Evolutionary conservation across 345 rosid species (phyloP), one percentile per base, ranked within the genome.

Genomic region (Eutrema heterophyllum): DNA sequence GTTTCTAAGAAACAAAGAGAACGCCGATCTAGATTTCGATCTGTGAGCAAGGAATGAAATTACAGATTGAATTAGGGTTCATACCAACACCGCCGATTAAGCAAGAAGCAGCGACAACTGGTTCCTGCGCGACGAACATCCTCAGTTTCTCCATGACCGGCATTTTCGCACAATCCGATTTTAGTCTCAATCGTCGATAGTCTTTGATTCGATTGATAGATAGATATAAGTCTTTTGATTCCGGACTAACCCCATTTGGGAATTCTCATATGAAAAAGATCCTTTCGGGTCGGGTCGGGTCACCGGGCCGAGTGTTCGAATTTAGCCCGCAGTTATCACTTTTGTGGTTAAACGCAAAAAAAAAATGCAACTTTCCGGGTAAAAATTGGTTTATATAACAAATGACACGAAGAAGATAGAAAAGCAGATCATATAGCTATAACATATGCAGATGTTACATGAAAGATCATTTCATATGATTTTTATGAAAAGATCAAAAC

Each of bases 71-170:
- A 76, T 3, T 65, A 58, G 77, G 73, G 43, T 59, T 71, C 16
- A 9, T 61, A 95, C 99, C 99, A 60, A 92, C 50, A 51, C 91
- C 97, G 48, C 84, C 99, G 62, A 95, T 88, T 58, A 90, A 85
- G 79, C 92, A 90, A 71, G 97, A 92, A 64, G 90, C 97, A 6
- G 96, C 91, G 3, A 95, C 92, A 5, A 92, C 91, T 1, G 99
- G 98, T 80, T 95, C 98, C 71, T 92, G 96, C 59, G 84, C 98
- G 1, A 88, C 86, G 70, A 95, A 89, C 66, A 90, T 89, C 83
- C 84, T 92, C 75, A 95, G 76, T 82, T 80, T 92, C 83, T 84
- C 89, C 92, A 92, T 92, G 71, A 86, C 80, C 68, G 94, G 70
- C 98, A 95, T 95, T 41, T 82, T 58, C 43, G 6, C 33, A 40